A percentile compares a stretch with the other conserved stretches of the same genome.
Evolutionary conservation across 805 yeast genomes (phyloP).

Genomic region (Kluyveromyces nonfermentans): DNA sequence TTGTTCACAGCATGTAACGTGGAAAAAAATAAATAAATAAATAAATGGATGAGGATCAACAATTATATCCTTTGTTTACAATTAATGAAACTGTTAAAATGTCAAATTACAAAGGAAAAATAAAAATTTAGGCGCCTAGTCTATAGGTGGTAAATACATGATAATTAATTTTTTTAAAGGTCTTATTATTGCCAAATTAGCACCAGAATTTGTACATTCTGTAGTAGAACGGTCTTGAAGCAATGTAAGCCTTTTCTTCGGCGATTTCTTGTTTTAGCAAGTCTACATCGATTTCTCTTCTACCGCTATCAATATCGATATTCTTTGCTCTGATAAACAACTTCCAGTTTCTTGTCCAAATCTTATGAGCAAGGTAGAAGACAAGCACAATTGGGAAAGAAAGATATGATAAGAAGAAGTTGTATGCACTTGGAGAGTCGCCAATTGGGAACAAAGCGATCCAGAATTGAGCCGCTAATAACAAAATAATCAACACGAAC

Average conservation of each 20-base stretch:
- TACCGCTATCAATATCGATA: slow-evolving; percentile 55
- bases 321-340: slow-evolving; percentile 37
- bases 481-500: slow-evolving; percentile 43
- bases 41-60: no score
- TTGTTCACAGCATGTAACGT: no score
- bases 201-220: slow-evolving; percentile 41
- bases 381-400: slow-evolving; percentile 53
- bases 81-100: not conserved
- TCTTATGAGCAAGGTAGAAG: slow-evolving; percentile 49
- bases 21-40: no score
- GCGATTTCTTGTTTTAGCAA: slow-evolving; percentile 42
- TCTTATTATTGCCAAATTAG: slow-evolving; percentile 14
- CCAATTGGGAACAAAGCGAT: slow-evolving; percentile 66
- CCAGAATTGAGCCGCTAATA: slow-evolving; percentile 75
- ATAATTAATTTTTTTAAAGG: no score
- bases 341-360: slow-evolving; percentile 38
- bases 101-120: not conserved
- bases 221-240: slow-evolving; percentile 38
- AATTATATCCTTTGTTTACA: no score
- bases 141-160: not conserved
- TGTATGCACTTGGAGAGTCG: slow-evolving; percentile 39
- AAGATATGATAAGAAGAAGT: slow-evolving; percentile 58
- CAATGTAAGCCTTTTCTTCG: slow-evolving; percentile 38
- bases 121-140: not conserved
- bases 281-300: slow-evolving; percentile 49